These are phyloP conservation scores for Epicoccum nigrum DNA, from an alignment of 2,329 filamentous ascomycete species.

Conservation along the genomic window DNA sequence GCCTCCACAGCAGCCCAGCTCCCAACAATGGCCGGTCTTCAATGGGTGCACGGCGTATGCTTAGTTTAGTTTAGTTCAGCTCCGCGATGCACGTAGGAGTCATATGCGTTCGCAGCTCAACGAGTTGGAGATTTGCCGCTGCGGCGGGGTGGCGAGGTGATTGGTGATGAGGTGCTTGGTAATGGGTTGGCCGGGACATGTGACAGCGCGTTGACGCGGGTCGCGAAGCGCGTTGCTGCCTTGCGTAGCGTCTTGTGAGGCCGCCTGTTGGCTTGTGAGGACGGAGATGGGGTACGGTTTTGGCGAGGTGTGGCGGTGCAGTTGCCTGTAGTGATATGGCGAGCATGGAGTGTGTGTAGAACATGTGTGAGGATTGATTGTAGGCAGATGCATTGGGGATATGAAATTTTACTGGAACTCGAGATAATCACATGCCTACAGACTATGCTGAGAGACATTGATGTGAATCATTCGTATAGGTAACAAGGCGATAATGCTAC, in stretches of 20 bases:
- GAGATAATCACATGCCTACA: no score
- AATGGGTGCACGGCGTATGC: no score
- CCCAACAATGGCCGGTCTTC: no score
- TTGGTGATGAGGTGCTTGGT: slow-evolving; percentile 18
- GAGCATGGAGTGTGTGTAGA: background rate
- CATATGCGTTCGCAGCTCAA: slow-evolving; percentile 10
- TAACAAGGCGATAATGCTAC: no score
- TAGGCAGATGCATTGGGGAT: no score
- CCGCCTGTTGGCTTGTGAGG: background rate
- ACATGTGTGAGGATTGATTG: no score
- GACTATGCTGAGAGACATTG: no score
- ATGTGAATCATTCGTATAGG: no score
- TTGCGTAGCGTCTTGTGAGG: slow-evolving; percentile 2
- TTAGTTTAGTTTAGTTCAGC: no score
- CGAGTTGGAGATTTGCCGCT: no score
- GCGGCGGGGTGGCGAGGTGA: background rate
- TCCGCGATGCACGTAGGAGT: background rate
- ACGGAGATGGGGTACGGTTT: background rate
- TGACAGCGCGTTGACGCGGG: slow-evolving; percentile 28
- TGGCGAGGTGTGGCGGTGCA: slow-evolving; percentile 2
- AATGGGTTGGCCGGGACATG: slow-evolving; percentile 12
- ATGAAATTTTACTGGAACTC: no score
- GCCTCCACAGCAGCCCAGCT: no score
- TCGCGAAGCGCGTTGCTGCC: slow-evolving; percentile 11
- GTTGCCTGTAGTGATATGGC: background rate